A percentile compares a stretch with the other conserved stretches of the same genome.
Evolutionary conservation across 1,284 basidiomycete genomes (phyloP).

Genomic region (Phenoliferia sp.): DNA sequence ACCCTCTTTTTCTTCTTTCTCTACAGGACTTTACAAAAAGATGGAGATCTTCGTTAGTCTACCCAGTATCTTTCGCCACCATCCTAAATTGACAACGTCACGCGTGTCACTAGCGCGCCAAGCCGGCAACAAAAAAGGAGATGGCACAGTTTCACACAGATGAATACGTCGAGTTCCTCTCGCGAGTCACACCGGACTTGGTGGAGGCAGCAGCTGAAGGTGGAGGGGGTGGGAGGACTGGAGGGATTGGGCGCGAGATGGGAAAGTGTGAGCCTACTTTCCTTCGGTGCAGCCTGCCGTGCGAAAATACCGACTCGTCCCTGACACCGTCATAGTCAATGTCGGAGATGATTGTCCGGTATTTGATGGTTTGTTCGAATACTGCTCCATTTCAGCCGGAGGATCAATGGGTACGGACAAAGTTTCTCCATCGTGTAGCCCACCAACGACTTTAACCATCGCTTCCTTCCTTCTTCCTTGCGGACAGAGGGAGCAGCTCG

Average conservation of each 20-base stretch:
- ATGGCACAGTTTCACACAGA: slow-evolving; percentile 96
- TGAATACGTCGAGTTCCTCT: slow-evolving; percentile 91
- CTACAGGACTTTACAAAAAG: slow-evolving; percentile 47
- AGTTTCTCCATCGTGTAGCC: not conserved
- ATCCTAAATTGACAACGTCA: not conserved
- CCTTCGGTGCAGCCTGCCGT: slow-evolving; percentile 1
- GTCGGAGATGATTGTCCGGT: slow-evolving; percentile 96
- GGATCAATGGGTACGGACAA: slow-evolving; percentile 84
- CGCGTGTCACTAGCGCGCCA: slow-evolving; percentile 51
- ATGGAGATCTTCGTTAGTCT: slow-evolving; percentile 46
- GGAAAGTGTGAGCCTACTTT: slow-evolving; percentile 70
- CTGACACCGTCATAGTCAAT: slow-evolving; percentile 54
- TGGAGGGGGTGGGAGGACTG: slow-evolving; percentile 19
- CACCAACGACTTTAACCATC: not conserved
- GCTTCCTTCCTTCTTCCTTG: not conserved
- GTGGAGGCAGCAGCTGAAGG: slow-evolving; percentile 30
- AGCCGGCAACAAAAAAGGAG: slow-evolving; percentile 65
- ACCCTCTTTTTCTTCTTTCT: no score
- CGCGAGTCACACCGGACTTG: slow-evolving; percentile 73
- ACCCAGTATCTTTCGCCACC: not conserved
- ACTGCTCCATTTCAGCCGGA: slow-evolving; percentile 96
- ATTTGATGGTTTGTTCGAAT: slow-evolving; percentile 96
- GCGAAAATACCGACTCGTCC: not conserved
- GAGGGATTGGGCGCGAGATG: slow-evolving; percentile 58
- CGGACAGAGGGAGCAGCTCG: slow-evolving; percentile 86